Evolutionary conservation across 2,329 filamentous ascomycete genomes (phyloP).

Genomic region (Ilyonectria sp.): DNA sequence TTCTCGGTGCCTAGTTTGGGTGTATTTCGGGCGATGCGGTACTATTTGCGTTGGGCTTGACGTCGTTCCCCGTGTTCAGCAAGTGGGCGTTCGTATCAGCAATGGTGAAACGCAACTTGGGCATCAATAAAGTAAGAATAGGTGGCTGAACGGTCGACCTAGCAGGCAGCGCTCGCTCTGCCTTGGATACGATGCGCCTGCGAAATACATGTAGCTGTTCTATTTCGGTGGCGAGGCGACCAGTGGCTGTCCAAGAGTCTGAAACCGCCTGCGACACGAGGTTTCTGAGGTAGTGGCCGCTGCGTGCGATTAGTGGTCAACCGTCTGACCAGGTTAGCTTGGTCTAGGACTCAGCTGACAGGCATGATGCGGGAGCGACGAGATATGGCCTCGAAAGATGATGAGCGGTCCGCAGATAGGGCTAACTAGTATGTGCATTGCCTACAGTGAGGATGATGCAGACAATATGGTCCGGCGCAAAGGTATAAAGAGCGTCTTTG

Average conservation of each 20-base stretch:
- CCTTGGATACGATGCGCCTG: conserved; percentile 21
- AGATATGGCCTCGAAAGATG: not conserved
- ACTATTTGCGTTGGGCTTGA: not conserved
- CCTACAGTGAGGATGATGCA: not conserved
- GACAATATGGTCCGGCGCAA: not conserved
- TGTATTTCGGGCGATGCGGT: not conserved
- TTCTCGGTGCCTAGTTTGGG: not conserved
- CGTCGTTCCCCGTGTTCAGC: not conserved
- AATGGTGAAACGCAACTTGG: not conserved
- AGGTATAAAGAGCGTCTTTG: conserved; percentile 7
- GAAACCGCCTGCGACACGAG: conserved; percentile 27
- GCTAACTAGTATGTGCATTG: conserved; percentile 8
- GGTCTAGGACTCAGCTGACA: conserved; percentile 2
- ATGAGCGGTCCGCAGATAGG: not conserved
- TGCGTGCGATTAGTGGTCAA: not conserved
- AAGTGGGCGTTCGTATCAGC: not conserved
- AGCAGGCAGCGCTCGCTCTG: conserved; percentile 2
- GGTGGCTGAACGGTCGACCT: not conserved
- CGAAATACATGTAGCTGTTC: conserved; percentile 8
- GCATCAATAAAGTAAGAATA: not conserved
- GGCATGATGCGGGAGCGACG: not conserved
- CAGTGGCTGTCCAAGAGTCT: conserved; percentile 8
- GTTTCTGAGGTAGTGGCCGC: conserved; percentile 8
- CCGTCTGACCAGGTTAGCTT: not conserved
- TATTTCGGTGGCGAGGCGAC: conserved; percentile 21